Base-by-base conservation (phyloP, 805 yeast species). In the Starmerella etchellsii region DNA sequence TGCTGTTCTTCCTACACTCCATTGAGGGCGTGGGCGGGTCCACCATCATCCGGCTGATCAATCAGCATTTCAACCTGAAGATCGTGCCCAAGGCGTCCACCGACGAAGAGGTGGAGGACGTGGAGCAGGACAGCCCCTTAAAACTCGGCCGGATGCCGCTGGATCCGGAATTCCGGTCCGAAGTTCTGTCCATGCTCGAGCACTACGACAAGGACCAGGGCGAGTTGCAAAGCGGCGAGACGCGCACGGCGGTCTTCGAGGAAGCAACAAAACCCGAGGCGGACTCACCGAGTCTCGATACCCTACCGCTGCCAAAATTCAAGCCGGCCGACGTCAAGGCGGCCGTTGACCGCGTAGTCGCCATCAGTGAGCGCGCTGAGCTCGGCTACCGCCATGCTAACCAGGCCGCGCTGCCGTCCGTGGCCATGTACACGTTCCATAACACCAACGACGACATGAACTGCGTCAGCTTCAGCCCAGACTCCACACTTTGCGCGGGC, bases 351-450 rank as follows among this genome's bases (percentile, higher is more conserved):
- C 72, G 76, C 43, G 82, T 91, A 24, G 82, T 76, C 53, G 97
- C 88, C 59, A 74, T 88, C 8, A 69, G 95, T 44, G 73, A 81
- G 26, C 74, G 78, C 47, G 75, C 88, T 44, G 71, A 67, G 49
- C 58, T 88, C 38, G 81, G 76, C 18, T 33, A 44, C 18, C 47
- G 54, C 20, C 45, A 39, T 38, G 32, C 26, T 16, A 28, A 31
- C 15, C 95, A 81, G 61, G 80, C 93, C 3, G 67, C 84, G 19
- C 73, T 88, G 21, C 98, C 98, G 19, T 81, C 94, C 42, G 94
- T 88, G 27, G 91, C 97, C 61, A 83, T 88, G 94, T 91, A 91
- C 65, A 88, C 97, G 1, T 87, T 91, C 65, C 98, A 91, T 66
- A 91, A 91, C 62, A 82, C 96, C 10, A 79, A 83, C 57, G 79